Evolutionary conservation across 1,284 basidiomycete genomes (phyloP), one percentile per base, ranked within the genome.

Genomic region (Apiotrichum laibachii): DNA sequence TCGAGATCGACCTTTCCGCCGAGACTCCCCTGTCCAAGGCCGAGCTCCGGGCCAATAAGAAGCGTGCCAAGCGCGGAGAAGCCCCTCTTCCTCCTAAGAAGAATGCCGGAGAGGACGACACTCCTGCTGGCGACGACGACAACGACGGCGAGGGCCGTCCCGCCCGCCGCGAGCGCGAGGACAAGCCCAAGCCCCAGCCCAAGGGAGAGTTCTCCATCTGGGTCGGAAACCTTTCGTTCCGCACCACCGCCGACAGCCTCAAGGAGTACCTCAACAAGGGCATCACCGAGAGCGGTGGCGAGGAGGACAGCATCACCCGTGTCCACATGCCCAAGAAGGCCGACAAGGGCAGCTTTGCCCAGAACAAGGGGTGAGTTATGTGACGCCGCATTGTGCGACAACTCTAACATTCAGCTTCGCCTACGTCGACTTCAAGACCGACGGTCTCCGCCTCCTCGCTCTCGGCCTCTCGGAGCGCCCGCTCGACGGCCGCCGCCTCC

Each of bases 171-270:
- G 47, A 19, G 26, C 88, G 82, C 16, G 85, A 59, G 77, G 80
- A 67, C 52, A 70, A 67, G 64, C 53, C 56, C 61, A 80, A 85
- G 75, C 83, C 86, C 44, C 85, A 90, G 70, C 87, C 92, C 70
- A 57, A 57, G 58, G 55, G 58, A 45, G 45, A 63, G 58, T 60
- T 45, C 53, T 92, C 90, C 4, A 82, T 99, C 40, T 99, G 95
- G 91, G 86, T 98, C 42, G 95, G 96, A 48, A 99, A 99, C 77
- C 74, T 99, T 72, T 85, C 90, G 19, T 99, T 90, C 83, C 89
- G 89, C 77, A 97, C 94, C 19, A 90, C 87, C 0, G 79, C 84
- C 50, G 86, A 88, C 16, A 80, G 85, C 10, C 79, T 98, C 34
- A 82, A 83, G 49, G 77, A 77, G 19, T 91, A 92, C 77, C 88